phyloP scores from a whole-genome alignment of 2,329 filamentous ascomycete species.

The Colletotrichum musicola region DNA sequence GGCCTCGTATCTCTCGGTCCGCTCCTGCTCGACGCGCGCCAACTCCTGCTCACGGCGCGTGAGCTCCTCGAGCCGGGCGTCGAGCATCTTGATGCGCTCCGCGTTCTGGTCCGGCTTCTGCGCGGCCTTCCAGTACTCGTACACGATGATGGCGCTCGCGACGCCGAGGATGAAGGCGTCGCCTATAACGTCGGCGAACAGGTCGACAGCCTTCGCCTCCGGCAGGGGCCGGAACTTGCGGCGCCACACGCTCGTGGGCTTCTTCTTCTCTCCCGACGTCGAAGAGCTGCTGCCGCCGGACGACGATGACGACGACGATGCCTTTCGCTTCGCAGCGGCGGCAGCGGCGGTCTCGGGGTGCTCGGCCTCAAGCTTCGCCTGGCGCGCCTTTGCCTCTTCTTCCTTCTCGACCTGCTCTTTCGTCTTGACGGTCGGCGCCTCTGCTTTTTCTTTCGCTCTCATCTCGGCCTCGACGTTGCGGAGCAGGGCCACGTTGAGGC shows the following conservation, averaged over 20 bases:
- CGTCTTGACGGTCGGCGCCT: constrained; percentile 74
- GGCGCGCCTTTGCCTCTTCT: constrained; percentile 57
- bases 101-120: constrained; percentile 71
- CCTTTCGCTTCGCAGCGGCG: constrained; percentile 12
- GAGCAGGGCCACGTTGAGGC: constrained; percentile 69
- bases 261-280: constrained; percentile 17
- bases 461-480: constrained; percentile 69
- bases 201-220: constrained; percentile 73
- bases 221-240: constrained; percentile 74
- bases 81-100: constrained; percentile 65
- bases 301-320: neutral
- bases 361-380: constrained; percentile 50
- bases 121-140: constrained; percentile 71
- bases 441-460: constrained; percentile 71
- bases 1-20: constrained; percentile 60
- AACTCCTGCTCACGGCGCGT: constrained; percentile 64
- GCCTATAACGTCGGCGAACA: constrained; percentile 75
- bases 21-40: constrained; percentile 57
- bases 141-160: constrained; percentile 68
- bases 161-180: constrained; percentile 74
- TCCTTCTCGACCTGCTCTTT: constrained; percentile 71
- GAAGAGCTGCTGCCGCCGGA: neutral
- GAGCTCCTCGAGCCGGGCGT: constrained; percentile 62
- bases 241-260: constrained; percentile 66
- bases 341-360: neutral